A percentile compares a stretch with the other conserved stretches of the same genome.
phyloP scores from a whole-genome alignment of 345 rosid genomes.

The Ricinus communis region DNA sequence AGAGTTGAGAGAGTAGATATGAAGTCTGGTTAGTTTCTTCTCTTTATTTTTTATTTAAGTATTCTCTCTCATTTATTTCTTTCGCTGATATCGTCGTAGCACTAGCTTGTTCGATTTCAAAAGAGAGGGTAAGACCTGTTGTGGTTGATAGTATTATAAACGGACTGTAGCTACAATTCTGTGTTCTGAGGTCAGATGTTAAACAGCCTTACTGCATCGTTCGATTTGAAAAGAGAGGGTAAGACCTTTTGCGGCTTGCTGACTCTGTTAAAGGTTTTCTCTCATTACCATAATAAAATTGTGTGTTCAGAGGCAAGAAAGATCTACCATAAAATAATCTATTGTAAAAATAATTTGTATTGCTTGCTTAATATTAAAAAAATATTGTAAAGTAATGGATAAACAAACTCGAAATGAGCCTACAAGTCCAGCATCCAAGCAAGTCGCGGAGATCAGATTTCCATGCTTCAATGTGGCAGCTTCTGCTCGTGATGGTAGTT shows the following conservation, averaged over 20 bases:
- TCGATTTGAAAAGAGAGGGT: neutral
- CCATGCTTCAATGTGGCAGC: conserved; percentile 11
- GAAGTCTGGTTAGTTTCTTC: conserved; percentile 74
- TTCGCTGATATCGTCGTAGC: too few relatives aligned
- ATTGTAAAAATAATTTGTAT: neutral
- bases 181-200: neutral
- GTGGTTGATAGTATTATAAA: neutral
- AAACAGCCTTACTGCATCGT: neutral
- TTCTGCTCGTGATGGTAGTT: neutral
- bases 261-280: neutral
- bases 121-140: too few relatives aligned
- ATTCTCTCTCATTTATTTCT: neutral
- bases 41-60: too few relatives aligned
- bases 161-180: neutral
- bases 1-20: conserved; percentile 87
- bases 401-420: conserved; percentile 4
- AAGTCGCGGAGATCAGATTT: conserved; percentile 10
- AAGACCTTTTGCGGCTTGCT: neutral
- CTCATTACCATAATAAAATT: neutral
- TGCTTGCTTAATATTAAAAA: conserved; percentile 5
- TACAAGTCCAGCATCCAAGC: conserved; percentile 14
- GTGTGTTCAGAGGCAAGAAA: neutral
- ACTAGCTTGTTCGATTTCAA: too few relatives aligned
- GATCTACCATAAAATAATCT: neutral
- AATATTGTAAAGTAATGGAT: neutral